Evolutionary conservation across 2,329 filamentous ascomycete genomes (phyloP), one percentile per base, ranked within the genome.

Genomic region (Scolecobasidium constrictum): DNA sequence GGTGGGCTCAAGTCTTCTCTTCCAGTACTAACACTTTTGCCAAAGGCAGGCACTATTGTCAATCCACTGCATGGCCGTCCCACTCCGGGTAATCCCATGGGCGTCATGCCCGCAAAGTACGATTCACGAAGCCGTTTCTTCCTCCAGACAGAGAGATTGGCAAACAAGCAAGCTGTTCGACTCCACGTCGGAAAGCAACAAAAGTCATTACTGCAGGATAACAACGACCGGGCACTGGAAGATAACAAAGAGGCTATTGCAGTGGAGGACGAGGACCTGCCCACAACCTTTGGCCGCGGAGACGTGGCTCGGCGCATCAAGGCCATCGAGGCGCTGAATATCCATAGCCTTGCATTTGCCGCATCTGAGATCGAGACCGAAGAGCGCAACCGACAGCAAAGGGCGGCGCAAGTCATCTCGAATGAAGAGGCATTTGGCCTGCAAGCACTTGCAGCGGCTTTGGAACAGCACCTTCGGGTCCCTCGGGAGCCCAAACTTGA

Each of bases 401-500:
- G 38, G 17, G 9, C 40, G 15, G 5, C 21, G n/a, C 48, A 48
- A 35, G 43, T 57, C 17, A 56, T 67, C 44, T 56, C 58, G 2
- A 68, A 68, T 46, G 62, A 63, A 19, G 53, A 65, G 40, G 65
- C 65, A 4, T 47, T 56, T 20, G 60, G 62, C 18, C 52, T 69
- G 22, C 57, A 58, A 48, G 44, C 61, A 39, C 55, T 65, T 42
- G 61, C 59, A 5, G 40, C 31, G 5, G 31, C 31, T 12, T 13
- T 41, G 9, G n/a, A 5, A 18, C 9, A 31, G 26, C 26, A 31
- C 26, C 26, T 31, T 31, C 38, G 26, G 21, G 21, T 18, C 23
- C 15, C n/a, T n/a, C n/a, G n/a, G n/a, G n/a, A n/a, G n/a, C n/a
- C n/a, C n/a, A n/a, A n/a, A n/a, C n/a, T n/a, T n/a, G n/a, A n/a